Evolutionary conservation across 2,329 filamentous ascomycete genomes (phyloP).

Genomic region (Neopestalotiopsis sp.): DNA sequence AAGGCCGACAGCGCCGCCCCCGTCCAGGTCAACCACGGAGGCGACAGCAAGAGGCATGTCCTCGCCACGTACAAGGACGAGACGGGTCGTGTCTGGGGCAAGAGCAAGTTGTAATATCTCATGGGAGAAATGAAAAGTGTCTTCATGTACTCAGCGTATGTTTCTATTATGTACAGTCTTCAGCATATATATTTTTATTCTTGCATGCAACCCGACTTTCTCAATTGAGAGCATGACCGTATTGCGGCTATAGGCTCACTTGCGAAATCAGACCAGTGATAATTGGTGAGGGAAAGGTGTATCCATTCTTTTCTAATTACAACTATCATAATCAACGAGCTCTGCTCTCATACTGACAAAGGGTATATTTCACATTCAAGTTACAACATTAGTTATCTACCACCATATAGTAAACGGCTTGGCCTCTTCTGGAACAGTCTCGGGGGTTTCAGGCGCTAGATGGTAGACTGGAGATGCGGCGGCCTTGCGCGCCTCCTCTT

Average conservation of each 20-base stretch:
- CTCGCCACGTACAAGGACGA: constrained; percentile 46
- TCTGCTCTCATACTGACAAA: neutral
- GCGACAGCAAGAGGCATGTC: constrained; percentile 46
- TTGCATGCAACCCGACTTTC: neutral
- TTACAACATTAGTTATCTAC: neutral
- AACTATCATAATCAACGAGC: neutral
- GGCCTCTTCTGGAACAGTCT: neutral
- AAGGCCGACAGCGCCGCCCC: constrained; percentile 41
- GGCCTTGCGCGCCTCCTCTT: neutral
- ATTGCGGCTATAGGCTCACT: no score
- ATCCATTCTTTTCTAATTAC: neutral
- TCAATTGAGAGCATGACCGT: no score
- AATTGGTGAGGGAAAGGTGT: no score
- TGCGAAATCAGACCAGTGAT: no score
- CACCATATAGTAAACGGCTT: neutral
- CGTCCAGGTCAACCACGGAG: constrained; percentile 42
- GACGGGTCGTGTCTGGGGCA: constrained; percentile 35
- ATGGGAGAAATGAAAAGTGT: neutral
- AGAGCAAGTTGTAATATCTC: constrained; percentile 30
- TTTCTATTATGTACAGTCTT: neutral
- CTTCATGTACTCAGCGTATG: neutral
- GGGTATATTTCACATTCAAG: neutral
- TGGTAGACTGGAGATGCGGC: neutral
- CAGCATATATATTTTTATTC: neutral
- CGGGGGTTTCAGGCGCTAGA: neutral